Evolutionary conservation across 768 basidiomycete genomes (phyloP).

Genomic region (Suillus paluster): DNA sequence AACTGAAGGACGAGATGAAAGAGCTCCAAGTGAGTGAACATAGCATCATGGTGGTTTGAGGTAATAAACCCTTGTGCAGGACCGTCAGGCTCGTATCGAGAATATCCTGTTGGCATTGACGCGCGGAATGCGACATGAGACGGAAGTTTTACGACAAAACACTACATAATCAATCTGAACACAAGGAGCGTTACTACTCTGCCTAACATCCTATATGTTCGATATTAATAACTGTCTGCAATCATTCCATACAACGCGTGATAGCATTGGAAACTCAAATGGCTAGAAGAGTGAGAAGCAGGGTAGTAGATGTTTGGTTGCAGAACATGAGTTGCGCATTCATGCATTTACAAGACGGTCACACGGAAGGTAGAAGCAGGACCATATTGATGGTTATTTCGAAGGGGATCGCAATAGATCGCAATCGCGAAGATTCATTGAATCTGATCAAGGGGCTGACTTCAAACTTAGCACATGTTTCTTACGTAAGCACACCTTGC

Average conservation of each 20-base stretch:
- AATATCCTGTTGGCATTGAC: conserved; percentile 70
- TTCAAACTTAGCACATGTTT: too few species aligned
- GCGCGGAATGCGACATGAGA: conserved; percentile 58
- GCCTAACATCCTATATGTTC: background rate
- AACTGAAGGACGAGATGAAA: conserved; percentile 79
- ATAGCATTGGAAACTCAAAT: too few species aligned
- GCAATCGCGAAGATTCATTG: too few species aligned
- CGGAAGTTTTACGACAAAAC: background rate
- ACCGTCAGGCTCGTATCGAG: conserved; percentile 81
- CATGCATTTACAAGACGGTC: too few species aligned
- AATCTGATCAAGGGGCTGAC: too few species aligned
- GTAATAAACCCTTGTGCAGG: conserved; percentile 39
- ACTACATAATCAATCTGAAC: background rate
- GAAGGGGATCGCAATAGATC: too few species aligned
- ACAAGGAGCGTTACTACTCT: background rate
- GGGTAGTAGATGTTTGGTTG: too few species aligned
- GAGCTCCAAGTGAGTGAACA: conserved; percentile 66
- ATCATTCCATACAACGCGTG: background rate
- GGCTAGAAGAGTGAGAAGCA: background rate
- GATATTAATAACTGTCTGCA: background rate
- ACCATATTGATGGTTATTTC: background rate
- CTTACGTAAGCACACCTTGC: background rate
- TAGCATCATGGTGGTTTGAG: background rate
- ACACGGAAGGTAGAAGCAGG: too few species aligned
- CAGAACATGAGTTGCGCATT: too few species aligned